phyloP scores from a whole-genome alignment of 2,329 filamentous ascomycete genomes.

The Alternaria sp. region DNA sequence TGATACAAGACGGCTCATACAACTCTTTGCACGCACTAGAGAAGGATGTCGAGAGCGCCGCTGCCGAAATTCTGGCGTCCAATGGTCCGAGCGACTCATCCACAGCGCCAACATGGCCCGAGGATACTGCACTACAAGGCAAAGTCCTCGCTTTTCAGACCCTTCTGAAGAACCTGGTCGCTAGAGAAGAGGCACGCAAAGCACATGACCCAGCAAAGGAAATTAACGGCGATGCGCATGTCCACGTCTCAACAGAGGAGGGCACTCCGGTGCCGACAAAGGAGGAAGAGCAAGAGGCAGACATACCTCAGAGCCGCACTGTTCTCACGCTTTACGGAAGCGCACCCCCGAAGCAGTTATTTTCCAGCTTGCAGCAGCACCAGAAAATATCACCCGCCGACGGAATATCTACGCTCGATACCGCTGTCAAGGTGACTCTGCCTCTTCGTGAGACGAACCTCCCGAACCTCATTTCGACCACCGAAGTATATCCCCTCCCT shows the following conservation, averaged over 20 bases:
- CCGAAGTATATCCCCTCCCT: slow-evolving; percentile 68
- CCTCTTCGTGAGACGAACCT: slow-evolving; percentile 71
- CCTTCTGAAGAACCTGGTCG: slow-evolving; percentile 39
- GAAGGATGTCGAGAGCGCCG: slow-evolving; percentile 54
- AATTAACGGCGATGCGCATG: slow-evolving; percentile 16
- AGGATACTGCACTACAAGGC: slow-evolving; percentile 46
- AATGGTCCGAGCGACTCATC: slow-evolving; percentile 38
- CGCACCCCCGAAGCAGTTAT: slow-evolving; percentile 77
- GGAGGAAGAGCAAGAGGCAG: slow-evolving; percentile 32
- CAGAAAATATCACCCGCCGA: slow-evolving; percentile 49
- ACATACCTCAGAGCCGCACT: slow-evolving; percentile 57
- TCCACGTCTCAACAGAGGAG: slow-evolving; percentile 23
- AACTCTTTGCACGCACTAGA: slow-evolving; percentile 54
- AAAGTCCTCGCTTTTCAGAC: slow-evolving; percentile 49
- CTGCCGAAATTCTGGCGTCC: slow-evolving; percentile 50
- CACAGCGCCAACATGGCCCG: slow-evolving; percentile 42
- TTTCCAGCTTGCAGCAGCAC: slow-evolving; percentile 79
- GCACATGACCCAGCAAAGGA: slow-evolving; percentile 18
- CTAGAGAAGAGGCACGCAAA: slow-evolving; percentile 41
- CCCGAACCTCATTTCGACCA: slow-evolving; percentile 76
- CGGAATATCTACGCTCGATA: slow-evolving; percentile 49
- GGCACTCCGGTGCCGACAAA: slow-evolving; percentile 29
- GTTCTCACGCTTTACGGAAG: slow-evolving; percentile 81
- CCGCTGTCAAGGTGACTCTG: slow-evolving; percentile 55
- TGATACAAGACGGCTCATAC: slow-evolving; percentile 53